phyloP scores from a whole-genome alignment of 1,284 basidiomycete species.

The Fomes fomentarius region DNA sequence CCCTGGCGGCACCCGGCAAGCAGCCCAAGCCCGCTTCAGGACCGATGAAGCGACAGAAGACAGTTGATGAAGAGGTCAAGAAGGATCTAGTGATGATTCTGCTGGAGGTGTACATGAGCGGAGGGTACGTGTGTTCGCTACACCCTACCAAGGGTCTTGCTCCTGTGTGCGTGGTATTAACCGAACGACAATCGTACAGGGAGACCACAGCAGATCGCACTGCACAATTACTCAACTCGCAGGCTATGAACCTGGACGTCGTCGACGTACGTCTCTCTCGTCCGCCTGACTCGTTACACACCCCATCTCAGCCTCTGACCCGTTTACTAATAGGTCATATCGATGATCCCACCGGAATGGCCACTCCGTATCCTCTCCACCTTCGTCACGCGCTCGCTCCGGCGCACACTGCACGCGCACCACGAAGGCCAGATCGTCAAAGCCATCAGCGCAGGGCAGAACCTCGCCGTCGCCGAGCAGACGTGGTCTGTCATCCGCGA shows the following conservation, averaged over 20 bases:
- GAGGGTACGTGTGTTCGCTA: constrained; percentile 52
- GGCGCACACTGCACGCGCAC: constrained; percentile 70
- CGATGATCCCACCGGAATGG: constrained; percentile 76
- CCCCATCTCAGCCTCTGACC: background rate
- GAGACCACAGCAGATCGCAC: constrained; percentile 55
- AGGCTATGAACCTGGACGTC: constrained; percentile 78
- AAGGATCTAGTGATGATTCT: constrained; percentile 68
- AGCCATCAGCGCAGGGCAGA: constrained; percentile 70
- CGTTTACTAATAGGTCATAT: constrained; percentile 55
- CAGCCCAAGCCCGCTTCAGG: constrained; percentile 25
- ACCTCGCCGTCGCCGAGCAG: constrained; percentile 61
- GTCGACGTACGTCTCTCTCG: constrained; percentile 59
- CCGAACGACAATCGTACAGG: too few relatives aligned
- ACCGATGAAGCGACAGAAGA: constrained; percentile 40
- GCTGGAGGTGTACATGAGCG: constrained; percentile 80
- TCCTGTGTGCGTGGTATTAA: too few relatives aligned
- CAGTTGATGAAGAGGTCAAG: constrained; percentile 58
- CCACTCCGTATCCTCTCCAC: constrained; percentile 71
- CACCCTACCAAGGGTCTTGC: too few relatives aligned
- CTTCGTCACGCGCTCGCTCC: constrained; percentile 79
- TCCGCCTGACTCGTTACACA: background rate
- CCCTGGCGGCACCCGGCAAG: constrained; percentile 29
- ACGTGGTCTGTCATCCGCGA: constrained; percentile 60
- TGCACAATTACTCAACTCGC: constrained; percentile 74
- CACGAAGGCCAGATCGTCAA: constrained; percentile 78